Base-by-base conservation (phyloP, 176 grass and related monocot genomes). In the Oryza rufipogon region DNA sequence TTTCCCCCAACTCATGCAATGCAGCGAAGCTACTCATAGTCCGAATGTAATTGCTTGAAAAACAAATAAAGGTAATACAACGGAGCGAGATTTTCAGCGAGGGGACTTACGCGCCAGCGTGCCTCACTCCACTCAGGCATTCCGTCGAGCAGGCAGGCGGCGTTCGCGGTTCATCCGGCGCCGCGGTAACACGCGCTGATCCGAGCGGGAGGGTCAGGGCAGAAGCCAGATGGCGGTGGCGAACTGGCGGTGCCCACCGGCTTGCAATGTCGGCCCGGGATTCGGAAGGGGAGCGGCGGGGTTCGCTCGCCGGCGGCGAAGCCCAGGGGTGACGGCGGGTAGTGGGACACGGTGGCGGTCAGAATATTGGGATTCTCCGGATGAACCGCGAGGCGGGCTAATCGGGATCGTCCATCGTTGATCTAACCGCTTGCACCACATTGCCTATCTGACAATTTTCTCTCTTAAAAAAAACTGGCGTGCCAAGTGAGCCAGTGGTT, bases 131-230 rank as follows among this genome's bases (percentile, higher is more conserved):
- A 6, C 39, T 51, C 39, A 41, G 65, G 65, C 71, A 76, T 81
- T 89, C 64, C 64, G 36, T 89, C 71, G 77, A 89, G 71, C 60
- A 52, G 82, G 64, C 58, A 74, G 71, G 28, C 13, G 1, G 33
- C 13, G 56, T n/a, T 20, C 23, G 67, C 66, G 1, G 26, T 26
- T 26, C 26, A 26, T 26, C 30, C 23, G 8, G 14, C 44, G n/a
- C 4, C 5, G 26, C 47, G 63, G 84, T 69, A 32, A 64, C 30
- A 14, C 19, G 2, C 47, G 22, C 13, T 8, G 7, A 80, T 51
- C 39, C 10, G 15, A 70, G 49, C 6, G 9, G 49, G 68, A 61
- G 45, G 4, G 26, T 58, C 19, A 4, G 3, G 8, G 34, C 17
- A 32, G 66, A 56, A 67, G 23, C 7, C 44, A 41, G 63, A 67